Base-by-base conservation (phyloP, 495 filamentous ascomycete genomes). In the Opeltia flavorubescens region DNA sequence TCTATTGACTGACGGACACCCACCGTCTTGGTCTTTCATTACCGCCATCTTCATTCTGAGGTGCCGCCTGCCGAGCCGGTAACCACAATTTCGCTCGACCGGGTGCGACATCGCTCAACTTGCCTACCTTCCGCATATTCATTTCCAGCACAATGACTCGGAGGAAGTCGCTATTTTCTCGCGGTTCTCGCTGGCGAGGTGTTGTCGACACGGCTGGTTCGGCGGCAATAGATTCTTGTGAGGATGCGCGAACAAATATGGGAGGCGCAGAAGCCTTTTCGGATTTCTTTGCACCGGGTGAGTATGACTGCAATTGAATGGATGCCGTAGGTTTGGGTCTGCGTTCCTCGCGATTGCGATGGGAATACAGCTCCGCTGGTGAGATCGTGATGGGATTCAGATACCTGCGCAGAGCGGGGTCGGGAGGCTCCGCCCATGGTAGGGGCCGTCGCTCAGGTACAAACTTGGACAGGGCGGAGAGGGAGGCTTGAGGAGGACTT, bases 71-170 rank as follows among this genome's bases (percentile, higher is more conserved):
- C 56, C 91, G 74, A 18, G 91, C 86, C 30, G 89, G 89, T n/a
- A 98, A 66, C 62, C 84, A 86, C 62, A 91, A 78, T 49, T 78
- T 77, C 31, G 91, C 91, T 43, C 81, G 75, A 8, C 88, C 85
- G 33, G 83, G 81, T n/a, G 77, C 77, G 39, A 81, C 80, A 39
- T 89, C 83, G 54, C 86, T 84, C 47, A 98, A 66, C 64, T 98
- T 96, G 36, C 91, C 91, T 36, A 71, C 74, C 55, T 86, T 80
- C 26, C 89, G 81, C 91, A 98, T 98, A 49, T 89, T 85, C 83
- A 95, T 94, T 65, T 98, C 91, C 56, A 95, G 72, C 45, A 95
- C 89, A 24, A 93, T 85, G 55, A 96, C 81, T 25, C 91, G 78
- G 43, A 98, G 78, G 65, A 96, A 98, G 53, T 95, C 83, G 21